Conservation (phyloP, 345 rosid genomes). For the Isatis tinctoria region DNA sequence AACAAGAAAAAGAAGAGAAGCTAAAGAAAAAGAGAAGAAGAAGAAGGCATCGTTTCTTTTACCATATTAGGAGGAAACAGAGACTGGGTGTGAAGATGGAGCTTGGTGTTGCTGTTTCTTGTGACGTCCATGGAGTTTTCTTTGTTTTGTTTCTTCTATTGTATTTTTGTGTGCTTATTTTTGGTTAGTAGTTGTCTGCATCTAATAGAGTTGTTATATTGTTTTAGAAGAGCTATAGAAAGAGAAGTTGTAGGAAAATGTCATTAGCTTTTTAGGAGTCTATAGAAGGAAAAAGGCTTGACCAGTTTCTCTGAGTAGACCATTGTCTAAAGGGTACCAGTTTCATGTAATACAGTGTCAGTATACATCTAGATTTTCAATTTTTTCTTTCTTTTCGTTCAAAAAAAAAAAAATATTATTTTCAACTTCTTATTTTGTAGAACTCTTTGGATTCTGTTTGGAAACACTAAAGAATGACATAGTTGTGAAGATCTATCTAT, state of each 20-base stretch:
- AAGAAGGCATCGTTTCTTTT: background rate
- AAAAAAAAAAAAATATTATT: too few species aligned
- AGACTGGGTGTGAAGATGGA: slow-evolving; percentile 18
- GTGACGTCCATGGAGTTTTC: slow-evolving; percentile 22
- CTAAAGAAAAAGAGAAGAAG: background rate
- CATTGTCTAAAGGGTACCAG: slow-evolving; percentile 22
- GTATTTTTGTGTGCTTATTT: slow-evolving; percentile 1
- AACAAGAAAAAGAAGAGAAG: background rate
- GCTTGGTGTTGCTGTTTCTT: slow-evolving; percentile 19
- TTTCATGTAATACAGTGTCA: background rate
- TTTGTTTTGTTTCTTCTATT: background rate
- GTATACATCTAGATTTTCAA: background rate
- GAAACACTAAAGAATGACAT: background rate
- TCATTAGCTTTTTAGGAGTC: slow-evolving; percentile 21
- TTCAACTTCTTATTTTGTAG: background rate
- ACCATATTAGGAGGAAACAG: slow-evolving; percentile 29
- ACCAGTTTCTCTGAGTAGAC: slow-evolving; percentile 26
- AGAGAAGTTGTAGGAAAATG: slow-evolving; percentile 13
- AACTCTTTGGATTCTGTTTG: slow-evolving; percentile 3
- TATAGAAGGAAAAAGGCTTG: slow-evolving; percentile 30
- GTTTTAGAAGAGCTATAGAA: background rate
- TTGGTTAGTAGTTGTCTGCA: slow-evolving; percentile 12
- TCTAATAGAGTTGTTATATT: background rate
- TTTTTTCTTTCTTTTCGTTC: background rate
- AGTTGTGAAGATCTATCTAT: too few species aligned